Evolutionary conservation across 139 green algal species (phyloP).

Genomic region (Deuterostichococcus epilithicus): DNA sequence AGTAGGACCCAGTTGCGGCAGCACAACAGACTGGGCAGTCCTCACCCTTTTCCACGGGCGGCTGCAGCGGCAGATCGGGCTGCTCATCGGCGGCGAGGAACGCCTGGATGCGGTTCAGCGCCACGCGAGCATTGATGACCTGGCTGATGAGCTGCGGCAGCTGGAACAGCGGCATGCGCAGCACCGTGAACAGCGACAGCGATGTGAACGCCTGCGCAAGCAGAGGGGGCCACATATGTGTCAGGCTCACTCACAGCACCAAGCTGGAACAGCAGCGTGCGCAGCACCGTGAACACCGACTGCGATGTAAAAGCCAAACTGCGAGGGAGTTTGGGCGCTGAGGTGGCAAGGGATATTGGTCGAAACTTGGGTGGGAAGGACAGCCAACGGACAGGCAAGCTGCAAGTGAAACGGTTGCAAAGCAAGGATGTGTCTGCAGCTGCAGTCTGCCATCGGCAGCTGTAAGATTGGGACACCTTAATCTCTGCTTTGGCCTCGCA

Average conservation of each 20-base stretch:
- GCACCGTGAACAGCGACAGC: slow-evolving; percentile 21
- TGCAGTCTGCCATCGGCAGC: too few species aligned
- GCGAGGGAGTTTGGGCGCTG: neutral
- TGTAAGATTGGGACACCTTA: too few species aligned
- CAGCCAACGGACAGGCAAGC: too few species aligned
- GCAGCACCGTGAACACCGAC: slow-evolving; percentile 22
- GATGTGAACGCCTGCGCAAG: slow-evolving; percentile 28
- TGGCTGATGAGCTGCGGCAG: slow-evolving; percentile 50
- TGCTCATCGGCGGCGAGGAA: slow-evolving; percentile 41
- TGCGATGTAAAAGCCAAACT: slow-evolving; percentile 24
- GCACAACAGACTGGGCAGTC: too few species aligned
- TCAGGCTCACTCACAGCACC: neutral
- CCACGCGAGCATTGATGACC: slow-evolving; percentile 44
- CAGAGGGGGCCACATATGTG: too few species aligned
- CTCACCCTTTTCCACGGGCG: slow-evolving; percentile 8
- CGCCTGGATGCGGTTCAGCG: slow-evolving; percentile 42
- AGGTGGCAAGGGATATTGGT: too few species aligned
- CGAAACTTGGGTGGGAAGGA: too few species aligned
- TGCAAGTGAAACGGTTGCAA: too few species aligned
- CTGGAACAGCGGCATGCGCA: slow-evolving; percentile 46
- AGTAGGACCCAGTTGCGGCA: too few species aligned
- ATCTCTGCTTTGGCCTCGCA: too few species aligned
- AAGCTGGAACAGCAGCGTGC: slow-evolving; percentile 51
- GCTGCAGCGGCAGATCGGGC: slow-evolving; percentile 1
- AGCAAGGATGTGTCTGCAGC: too few species aligned